Base-by-base conservation (phyloP, 2,329 filamentous ascomycete genomes). In the Cordyceps cicadae region DNA sequence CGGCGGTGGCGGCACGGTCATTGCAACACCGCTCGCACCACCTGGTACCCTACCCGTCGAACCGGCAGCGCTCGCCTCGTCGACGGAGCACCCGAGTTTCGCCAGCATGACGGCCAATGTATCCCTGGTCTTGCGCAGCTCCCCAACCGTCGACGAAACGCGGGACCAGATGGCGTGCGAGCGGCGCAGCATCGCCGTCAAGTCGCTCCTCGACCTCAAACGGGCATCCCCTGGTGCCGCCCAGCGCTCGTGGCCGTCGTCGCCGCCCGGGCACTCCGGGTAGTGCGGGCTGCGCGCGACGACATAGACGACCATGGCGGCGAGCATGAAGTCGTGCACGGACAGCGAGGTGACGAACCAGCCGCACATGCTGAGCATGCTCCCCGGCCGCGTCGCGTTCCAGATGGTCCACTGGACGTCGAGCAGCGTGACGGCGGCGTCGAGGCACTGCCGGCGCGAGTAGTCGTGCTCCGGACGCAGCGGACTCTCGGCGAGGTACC, bases 261-360 rank as follows among this genome's bases (percentile, higher is more conserved):
- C 69, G 5, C 70, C 73, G 17, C 65, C 66, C 26, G 50, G 57
- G 24, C 54, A 6, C 8, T 78, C 75, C 41, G 68, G 66, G 62
- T 77, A 78, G 45, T 68, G 69, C 21, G 75, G 72, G 66, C 76
- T 78, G 63, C 78, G 76, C 26, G 79, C 67, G 19, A 79, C 71
- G 19, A 87, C 71, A 63, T 82, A 86, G 3, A 87, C 66, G 15
- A 87, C 77, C 77, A 85, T 84, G 59, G 81, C 79, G 0, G 84
- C 83, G 2, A 87, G 76, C 56, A 87, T 71, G 55, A 83, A 87
- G 67, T 87, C 84, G 55, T 86, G 82, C 56, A 83, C 77, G 12
- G 80, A 78, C 4, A 87, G 71, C 0, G 81, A 81, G 3, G 79
- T 80, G 21, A 85, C 69, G 65, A 86, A 85, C 80, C 83, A 86